Base-by-base conservation (phyloP, 106 monocot genomes). In the Amphibolis antarctica region DNA sequence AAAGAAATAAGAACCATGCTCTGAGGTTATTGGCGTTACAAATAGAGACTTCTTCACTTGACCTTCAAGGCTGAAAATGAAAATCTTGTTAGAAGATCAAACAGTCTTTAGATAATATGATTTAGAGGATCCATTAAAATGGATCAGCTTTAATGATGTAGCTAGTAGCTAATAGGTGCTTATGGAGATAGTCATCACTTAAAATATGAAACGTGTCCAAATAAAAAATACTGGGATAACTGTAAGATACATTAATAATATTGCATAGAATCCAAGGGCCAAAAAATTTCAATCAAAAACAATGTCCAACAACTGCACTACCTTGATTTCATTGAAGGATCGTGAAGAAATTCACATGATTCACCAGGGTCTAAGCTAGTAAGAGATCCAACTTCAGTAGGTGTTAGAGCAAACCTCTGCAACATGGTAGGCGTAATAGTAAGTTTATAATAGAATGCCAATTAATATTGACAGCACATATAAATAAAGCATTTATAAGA, bases 311-410 rank as follows among this genome's bases (percentile, higher is more conserved):
- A n/a, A 60, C 21, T 46, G 12, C 25, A 26, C 15, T 51, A 92
- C 86, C 92, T 86, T 77, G 86, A 83, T 70, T 86, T 92, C 86
- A 81, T 86, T 55, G 92, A 86, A 44, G 86, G 92, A 68, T 92
- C 92, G 44, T 92, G 92, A 26, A 92, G 73, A 65, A 92, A 84
- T 67, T 92, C 92, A 77, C 92, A 86, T 31, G 86, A 84, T 67
- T 86, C 86, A 60, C 66, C 62, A 64, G 86, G 79, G 23, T 86
- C 84, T n/a, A 92, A 71, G 75, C 79, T 75, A 56, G 87, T 79
- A 66, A 92, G 72, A 61, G 50, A 63, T 63, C 92, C 92, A 74
- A 86, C 78, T 80, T 92, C 92, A 63, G 81, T 84, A 65, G 86
- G 73, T 63, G 83, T 81, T 42, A 92, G 68, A 75, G 86, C 84